A percentile compares a stretch with the other conserved stretches of the same genome.
phyloP scores from a whole-genome alignment of 306 rosid species.

The Rosa multiflora region DNA sequence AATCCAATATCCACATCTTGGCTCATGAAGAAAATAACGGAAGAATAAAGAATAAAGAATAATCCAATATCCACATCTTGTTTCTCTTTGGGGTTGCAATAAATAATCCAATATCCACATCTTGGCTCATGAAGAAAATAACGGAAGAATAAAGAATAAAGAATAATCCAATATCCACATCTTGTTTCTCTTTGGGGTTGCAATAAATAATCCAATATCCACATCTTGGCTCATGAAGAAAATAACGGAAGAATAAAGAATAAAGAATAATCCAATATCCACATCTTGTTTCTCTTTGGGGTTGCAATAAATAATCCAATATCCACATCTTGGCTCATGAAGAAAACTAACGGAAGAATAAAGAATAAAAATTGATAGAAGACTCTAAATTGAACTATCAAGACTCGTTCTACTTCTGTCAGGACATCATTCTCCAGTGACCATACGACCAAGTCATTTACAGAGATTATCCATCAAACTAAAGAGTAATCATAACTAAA shows the following conservation, averaged over 20 bases:
- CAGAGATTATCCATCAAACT: too few relatives aligned
- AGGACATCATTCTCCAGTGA: not conserved
- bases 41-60: not conserved
- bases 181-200: not conserved
- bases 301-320: not conserved
- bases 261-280: too few relatives aligned
- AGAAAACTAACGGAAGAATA: not conserved
- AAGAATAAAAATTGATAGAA: not conserved
- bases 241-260: not conserved
- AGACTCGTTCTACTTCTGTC: not conserved
- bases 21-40: not conserved
- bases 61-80: too few relatives aligned
- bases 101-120: not conserved
- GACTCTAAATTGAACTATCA: not conserved
- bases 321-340: not conserved
- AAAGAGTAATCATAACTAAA: too few relatives aligned
- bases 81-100: not conserved
- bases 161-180: too few relatives aligned
- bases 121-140: not conserved
- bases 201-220: not conserved
- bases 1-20: not conserved
- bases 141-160: not conserved
- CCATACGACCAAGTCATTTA: too few relatives aligned
- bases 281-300: not conserved
- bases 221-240: not conserved